These are phyloP conservation scores for Ilex paraguariensis DNA, from an alignment of 305 asterid species.

Conservation along the genomic window DNA sequence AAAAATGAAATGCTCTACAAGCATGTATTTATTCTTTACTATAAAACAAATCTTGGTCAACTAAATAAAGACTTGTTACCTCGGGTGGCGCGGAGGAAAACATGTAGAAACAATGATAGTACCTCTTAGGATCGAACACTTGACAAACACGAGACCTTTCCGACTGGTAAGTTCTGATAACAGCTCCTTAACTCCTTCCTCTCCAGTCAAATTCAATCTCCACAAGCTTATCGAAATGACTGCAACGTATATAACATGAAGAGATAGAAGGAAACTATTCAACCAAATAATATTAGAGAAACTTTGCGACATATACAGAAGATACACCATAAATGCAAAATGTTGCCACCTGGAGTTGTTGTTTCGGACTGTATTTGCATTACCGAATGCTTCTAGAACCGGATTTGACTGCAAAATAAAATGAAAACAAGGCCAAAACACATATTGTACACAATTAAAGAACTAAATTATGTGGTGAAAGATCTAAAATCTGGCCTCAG, in stretches of 20 bases:
- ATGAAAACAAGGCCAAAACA: conserved; percentile 7
- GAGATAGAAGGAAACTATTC: neutral
- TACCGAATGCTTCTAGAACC: conserved; percentile 72
- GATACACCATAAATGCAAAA: conserved; percentile 2
- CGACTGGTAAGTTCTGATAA: conserved; percentile 77
- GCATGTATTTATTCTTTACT: neutral
- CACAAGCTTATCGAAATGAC: conserved; percentile 91
- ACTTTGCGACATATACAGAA: conserved; percentile 2
- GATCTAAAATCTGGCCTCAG: neutral
- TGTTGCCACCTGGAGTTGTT: conserved; percentile 59
- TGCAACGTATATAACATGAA: conserved; percentile 20
- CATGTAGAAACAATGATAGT: conserved; percentile 10
- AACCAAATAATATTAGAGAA: conserved; percentile 4
- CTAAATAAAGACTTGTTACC: neutral
- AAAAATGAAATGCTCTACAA: neutral
- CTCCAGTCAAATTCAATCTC: conserved; percentile 75
- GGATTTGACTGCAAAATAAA: conserved; percentile 58
- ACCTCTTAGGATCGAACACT: conserved; percentile 23
- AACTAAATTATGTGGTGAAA: neutral
- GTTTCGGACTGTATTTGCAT: conserved; percentile 67
- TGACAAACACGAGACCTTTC: conserved; percentile 96
- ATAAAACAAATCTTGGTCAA: neutral
- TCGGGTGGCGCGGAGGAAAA: conserved; percentile 79
- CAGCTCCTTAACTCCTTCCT: conserved; percentile 87
- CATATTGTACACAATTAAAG: neutral